Evolutionary conservation across 148 eudicot species (phyloP).

Genomic region (Heliosperma pusillum): DNA sequence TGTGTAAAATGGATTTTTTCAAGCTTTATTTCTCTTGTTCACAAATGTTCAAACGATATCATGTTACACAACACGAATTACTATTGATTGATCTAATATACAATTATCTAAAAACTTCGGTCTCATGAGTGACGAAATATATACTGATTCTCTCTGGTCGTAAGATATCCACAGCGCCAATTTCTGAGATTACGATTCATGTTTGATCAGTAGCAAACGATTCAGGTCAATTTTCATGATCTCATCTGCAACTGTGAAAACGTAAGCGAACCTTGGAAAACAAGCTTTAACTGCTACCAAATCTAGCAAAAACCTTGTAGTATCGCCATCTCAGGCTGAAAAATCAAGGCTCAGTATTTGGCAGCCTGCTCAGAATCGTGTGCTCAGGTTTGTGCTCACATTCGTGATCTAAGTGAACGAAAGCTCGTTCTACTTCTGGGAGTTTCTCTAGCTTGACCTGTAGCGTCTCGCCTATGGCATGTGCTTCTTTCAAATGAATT

Average conservation of each 20-base stretch:
- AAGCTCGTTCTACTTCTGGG: conserved; percentile 88
- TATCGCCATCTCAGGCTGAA: neutral
- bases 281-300: neutral
- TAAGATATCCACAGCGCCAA: neutral
- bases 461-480: conserved; percentile 72
- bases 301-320: neutral
- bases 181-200: neutral
- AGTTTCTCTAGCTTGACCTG: conserved; percentile 84
- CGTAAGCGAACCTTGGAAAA: neutral
- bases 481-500: conserved; percentile 77
- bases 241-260: neutral
- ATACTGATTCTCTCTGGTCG: neutral
- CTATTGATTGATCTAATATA: conserved; percentile 5
- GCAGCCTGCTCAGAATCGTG: conserved; percentile 67
- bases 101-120: conserved; percentile 1
- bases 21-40: neutral
- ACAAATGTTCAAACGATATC: neutral
- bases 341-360: conserved; percentile 63
- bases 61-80: neutral
- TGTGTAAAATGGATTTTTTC: neutral
- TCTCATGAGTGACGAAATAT: neutral
- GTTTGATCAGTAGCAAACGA: neutral
- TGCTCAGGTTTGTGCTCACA: conserved; percentile 95
- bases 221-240: neutral
- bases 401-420: conserved; percentile 90